Evolutionary conservation across 169 alveolate species (phyloP).

Genomic region (Eimeria necatrix): DNA sequence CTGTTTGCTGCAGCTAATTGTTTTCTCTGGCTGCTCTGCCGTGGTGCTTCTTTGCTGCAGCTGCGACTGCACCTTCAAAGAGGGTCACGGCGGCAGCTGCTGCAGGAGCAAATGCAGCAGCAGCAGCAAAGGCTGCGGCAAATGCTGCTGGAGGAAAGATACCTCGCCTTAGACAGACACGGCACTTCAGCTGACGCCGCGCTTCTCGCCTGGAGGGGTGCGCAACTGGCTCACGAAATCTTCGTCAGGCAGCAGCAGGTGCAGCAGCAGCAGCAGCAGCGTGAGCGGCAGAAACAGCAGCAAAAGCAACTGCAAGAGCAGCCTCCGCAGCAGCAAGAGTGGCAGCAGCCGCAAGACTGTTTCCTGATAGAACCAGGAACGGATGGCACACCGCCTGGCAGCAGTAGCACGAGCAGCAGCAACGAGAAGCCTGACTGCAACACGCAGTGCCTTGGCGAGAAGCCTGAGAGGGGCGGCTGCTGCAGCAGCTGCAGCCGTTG

Average conservation of each 20-base stretch:
- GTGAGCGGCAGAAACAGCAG: neutral
- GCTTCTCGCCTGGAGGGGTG: neutral
- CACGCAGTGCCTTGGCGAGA: no score
- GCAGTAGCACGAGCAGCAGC: neutral
- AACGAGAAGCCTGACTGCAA: no score
- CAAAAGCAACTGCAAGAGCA: neutral
- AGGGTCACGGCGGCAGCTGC: neutral
- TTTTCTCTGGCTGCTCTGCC: neutral
- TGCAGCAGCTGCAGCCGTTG: neutral
- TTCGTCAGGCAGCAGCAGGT: constrained; percentile 5
- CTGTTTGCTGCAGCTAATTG: constrained; percentile 12
- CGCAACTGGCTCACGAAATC: neutral
- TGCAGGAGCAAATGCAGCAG: neutral
- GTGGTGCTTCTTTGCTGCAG: neutral
- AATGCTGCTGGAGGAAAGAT: neutral
- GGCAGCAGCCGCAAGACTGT: neutral
- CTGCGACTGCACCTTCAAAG: neutral
- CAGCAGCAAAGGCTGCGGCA: neutral
- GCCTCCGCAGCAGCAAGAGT: neutral
- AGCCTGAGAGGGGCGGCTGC: neutral
- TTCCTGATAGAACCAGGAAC: neutral
- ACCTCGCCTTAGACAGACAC: neutral
- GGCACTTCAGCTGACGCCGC: neutral
- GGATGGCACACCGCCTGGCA: neutral
- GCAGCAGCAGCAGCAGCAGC: constrained; percentile 4